Evolutionary conservation across 1,139 yeast species (phyloP).

Genomic region (Nakaseomyces nivariensis): DNA sequence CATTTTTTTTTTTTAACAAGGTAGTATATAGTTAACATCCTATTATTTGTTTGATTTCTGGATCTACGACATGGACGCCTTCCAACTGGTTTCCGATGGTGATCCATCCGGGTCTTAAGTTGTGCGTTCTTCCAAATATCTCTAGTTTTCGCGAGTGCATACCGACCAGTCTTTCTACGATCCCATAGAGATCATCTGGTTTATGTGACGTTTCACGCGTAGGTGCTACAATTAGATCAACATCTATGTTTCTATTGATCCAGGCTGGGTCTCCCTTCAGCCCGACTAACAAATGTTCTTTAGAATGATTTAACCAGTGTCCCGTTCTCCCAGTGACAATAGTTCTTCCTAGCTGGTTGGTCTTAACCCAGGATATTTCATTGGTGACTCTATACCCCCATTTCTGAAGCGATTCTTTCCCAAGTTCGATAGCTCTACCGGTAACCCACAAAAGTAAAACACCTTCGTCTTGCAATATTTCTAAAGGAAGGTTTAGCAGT

Average conservation of each 20-base stretch:
- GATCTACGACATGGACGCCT: background rate
- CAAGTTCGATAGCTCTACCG: conserved; percentile 83
- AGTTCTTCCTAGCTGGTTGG: conserved; percentile 77
- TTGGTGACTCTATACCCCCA: conserved; percentile 81
- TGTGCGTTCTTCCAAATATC: conserved; percentile 80
- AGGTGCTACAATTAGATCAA: conserved; percentile 68
- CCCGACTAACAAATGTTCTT: conserved; percentile 82
- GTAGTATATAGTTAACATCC: background rate
- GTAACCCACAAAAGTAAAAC: conserved; percentile 85
- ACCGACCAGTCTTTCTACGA: conserved; percentile 78
- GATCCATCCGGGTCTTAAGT: conserved; percentile 83
- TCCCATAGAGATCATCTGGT: conserved; percentile 82
- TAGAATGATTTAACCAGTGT: conserved; percentile 93
- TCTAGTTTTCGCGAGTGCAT: conserved; percentile 67
- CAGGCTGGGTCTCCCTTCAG: conserved; percentile 73
- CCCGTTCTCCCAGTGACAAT: conserved; percentile 95
- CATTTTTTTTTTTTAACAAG: too few species aligned
- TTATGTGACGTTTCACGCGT: conserved; percentile 85
- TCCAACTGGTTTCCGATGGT: conserved; percentile 73
- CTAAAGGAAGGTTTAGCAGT: conserved; percentile 54
- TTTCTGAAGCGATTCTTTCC: conserved; percentile 58
- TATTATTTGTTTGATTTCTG: background rate
- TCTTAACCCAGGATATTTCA: conserved; percentile 83
- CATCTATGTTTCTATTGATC: conserved; percentile 56
- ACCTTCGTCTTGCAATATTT: conserved; percentile 71